Evolutionary conservation across 257 asterid genomes (phyloP), one percentile per base, ranked within the genome.

Genomic region (Coffea eugenioides): DNA sequence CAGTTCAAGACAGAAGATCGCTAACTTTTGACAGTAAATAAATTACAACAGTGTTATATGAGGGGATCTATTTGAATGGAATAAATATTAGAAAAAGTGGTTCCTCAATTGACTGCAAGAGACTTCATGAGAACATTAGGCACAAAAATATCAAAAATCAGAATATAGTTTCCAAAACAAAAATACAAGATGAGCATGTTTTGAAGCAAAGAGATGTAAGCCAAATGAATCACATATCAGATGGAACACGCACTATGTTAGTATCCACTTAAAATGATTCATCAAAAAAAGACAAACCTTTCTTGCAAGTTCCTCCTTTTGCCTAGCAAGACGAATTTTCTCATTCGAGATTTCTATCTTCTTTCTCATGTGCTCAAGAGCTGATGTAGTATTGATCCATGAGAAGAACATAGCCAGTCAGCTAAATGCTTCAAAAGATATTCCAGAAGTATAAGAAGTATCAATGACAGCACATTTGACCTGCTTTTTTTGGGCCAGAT

Each of bases 401-500:
- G 54, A 78, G 81, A 46, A 73, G 31, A 62, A 43, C 39, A 20
- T 31, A 57, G 39, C 20, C 48, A 82, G 57, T 77, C 62, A 69
- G 65, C 78, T 45, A 75, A 41, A 71, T 5, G 45, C 77, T 18
- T 81, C 25, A 45, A 79, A 59, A 23, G 45, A 65, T 43, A 74
- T 45, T 62, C 41, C n/a, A 18, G 78, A 21, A 49, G 25, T 66
- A 49, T 64, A 75, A 76, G 48, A 70, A 84, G 62, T 41, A 66
- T 81, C 54, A 76, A 80, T n/a, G 54, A 20, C 54, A 78, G 71
- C 68, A 73, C 48, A 71, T 34, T 64, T 62, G 74, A 90, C 94
- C 92, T 80, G 97, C 98, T 88, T 94, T 96, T 88, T 94, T 94
- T 73, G 99, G 98, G 69, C 97, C 99, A 70, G 98, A 89, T 48